These are phyloP conservation scores for Globisporangium mamillatum DNA, from an alignment of 352 stramenopile genomes.

Conservation along the genomic window DNA sequence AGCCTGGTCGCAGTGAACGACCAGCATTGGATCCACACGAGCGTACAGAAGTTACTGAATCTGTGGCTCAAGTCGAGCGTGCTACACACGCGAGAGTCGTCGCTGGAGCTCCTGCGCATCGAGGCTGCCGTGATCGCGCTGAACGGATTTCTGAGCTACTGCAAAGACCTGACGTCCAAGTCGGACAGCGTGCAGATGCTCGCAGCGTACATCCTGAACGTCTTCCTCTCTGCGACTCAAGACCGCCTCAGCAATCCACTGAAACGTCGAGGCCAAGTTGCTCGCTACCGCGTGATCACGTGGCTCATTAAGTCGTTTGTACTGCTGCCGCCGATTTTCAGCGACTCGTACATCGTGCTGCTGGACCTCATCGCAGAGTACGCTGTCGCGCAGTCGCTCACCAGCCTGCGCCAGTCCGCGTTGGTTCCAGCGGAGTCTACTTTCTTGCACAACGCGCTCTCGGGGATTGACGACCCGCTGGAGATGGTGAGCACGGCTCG, in stretches of 20 bases:
- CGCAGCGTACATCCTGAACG: slow-evolving; percentile 65
- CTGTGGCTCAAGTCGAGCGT: slow-evolving; percentile 79
- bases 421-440: slow-evolving; percentile 59
- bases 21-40: slow-evolving; percentile 53
- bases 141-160: slow-evolving; percentile 53
- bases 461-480: slow-evolving; percentile 49
- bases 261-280: slow-evolving; percentile 79
- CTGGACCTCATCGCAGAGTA: slow-evolving; percentile 79
- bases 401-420: slow-evolving; percentile 56
- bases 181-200: slow-evolving; percentile 53
- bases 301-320: slow-evolving; percentile 80
- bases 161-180: slow-evolving; percentile 26
- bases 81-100: slow-evolving; percentile 76
- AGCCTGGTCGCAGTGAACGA: slow-evolving; percentile 68
- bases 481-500: slow-evolving; percentile 57
- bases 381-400: slow-evolving; percentile 75
- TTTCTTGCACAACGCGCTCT: slow-evolving; percentile 59
- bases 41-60: slow-evolving; percentile 55
- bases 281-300: slow-evolving; percentile 68
- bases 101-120: slow-evolving; percentile 78
- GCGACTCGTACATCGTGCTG: slow-evolving; percentile 78
- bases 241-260: slow-evolving; percentile 65
- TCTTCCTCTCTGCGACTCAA: slow-evolving; percentile 58
- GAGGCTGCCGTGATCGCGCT: slow-evolving; percentile 75
- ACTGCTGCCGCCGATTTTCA: slow-evolving; percentile 72